Percentiles rank a stretch among this genome's conserved stretches.
Conservation (phyloP, 73 alveolate species). For the Symbiodinium pilosum region DNA sequence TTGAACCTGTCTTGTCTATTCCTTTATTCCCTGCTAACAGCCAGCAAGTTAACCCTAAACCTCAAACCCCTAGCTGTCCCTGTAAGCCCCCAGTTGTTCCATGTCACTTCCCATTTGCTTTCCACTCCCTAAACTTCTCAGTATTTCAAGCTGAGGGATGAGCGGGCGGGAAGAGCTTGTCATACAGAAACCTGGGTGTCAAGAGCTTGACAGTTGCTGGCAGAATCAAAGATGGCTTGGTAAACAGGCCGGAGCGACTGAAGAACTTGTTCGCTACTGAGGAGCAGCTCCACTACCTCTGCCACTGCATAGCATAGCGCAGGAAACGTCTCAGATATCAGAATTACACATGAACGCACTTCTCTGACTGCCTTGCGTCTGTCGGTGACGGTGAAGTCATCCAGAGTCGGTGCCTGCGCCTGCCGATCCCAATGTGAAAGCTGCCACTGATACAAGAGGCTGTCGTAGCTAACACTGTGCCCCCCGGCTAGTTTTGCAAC, state of each 20-base stretch:
- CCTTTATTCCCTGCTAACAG: too few relatives aligned
- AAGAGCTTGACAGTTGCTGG: not conserved
- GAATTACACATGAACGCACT: not conserved
- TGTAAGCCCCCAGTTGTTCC: too few relatives aligned
- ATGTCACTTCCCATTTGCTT: too few relatives aligned
- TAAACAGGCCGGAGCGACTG: constrained; percentile 29
- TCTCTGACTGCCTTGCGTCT: constrained; percentile 34
- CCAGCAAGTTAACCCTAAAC: too few relatives aligned
- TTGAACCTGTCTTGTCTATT: too few relatives aligned
- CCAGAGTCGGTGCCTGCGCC: constrained; percentile 80
- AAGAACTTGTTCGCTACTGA: constrained; percentile 88
- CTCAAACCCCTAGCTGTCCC: too few relatives aligned
- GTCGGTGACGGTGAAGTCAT: constrained; percentile 86
- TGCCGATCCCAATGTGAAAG: not conserved
- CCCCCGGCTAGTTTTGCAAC: constrained; percentile 55
- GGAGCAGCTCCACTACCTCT: constrained; percentile 76
- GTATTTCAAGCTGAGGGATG: not conserved
- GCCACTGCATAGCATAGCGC: not conserved
- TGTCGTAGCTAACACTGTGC: not conserved
- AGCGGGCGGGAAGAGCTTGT: constrained; percentile 69
- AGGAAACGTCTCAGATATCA: not conserved
- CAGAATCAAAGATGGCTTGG: not conserved
- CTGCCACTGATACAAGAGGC: not conserved
- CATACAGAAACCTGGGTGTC: constrained; percentile 40
- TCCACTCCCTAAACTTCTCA: too few relatives aligned